These are phyloP conservation scores for Macroventuria anomochaeta DNA, from an alignment of 2,329 filamentous ascomycete species.

Conservation along the genomic window DNA sequence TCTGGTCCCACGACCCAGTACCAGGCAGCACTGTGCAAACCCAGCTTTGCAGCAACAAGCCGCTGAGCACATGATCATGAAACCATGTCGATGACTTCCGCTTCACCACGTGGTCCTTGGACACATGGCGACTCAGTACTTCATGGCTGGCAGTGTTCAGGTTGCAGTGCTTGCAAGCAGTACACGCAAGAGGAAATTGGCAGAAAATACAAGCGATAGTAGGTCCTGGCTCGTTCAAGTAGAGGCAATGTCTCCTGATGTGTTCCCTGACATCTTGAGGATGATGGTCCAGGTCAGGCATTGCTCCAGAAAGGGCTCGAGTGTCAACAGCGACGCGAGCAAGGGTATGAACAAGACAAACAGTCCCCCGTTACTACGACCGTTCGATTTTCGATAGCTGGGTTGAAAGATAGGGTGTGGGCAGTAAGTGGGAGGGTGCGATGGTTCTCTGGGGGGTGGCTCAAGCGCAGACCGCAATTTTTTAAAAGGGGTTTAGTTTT, in stretches of 20 bases:
- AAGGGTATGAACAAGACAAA: too few species aligned
- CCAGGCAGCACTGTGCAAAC: neutral
- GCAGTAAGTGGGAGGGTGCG: neutral
- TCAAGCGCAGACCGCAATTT: neutral
- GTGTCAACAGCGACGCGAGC: too few species aligned
- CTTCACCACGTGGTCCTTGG: neutral
- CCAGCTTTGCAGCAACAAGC: neutral
- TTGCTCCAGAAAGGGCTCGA: neutral
- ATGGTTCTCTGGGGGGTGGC: neutral
- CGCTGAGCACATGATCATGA: neutral
- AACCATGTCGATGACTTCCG: neutral
- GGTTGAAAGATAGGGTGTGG: neutral
- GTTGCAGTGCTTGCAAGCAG: neutral
- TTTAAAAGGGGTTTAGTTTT: neutral
- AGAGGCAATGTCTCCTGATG: neutral
- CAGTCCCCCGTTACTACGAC: too few species aligned
- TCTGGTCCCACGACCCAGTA: neutral
- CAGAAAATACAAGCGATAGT: neutral
- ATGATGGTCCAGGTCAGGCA: neutral
- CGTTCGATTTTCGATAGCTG: too few species aligned
- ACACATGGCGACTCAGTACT: neutral
- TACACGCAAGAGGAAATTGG: neutral
- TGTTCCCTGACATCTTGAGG: neutral
- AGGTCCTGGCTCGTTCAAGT: neutral
- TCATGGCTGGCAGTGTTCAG: neutral